These are phyloP conservation scores for Elasticomyces elasticus DNA, from an alignment of 495 filamentous ascomycete genomes.

Conservation along the genomic window DNA sequence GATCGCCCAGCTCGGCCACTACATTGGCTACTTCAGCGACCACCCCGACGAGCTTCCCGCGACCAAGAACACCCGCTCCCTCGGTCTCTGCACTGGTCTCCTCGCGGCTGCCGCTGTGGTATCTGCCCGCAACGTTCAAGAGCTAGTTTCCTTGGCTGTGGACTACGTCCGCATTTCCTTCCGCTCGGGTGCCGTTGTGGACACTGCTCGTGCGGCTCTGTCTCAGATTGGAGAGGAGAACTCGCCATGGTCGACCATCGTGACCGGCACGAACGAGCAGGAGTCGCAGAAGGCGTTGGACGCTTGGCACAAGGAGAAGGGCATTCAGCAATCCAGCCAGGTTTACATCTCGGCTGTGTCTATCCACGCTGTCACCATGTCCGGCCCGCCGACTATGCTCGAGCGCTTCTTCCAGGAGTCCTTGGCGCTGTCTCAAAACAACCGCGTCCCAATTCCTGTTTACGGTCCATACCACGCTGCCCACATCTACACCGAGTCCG, in stretches of 20 bases:
- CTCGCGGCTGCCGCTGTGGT: conserved; percentile 64
- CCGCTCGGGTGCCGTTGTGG: conserved; percentile 54
- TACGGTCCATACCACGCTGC: conserved; percentile 73
- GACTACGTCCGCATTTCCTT: conserved; percentile 66
- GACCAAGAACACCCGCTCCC: conserved; percentile 38
- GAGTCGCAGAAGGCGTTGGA: conserved; percentile 38
- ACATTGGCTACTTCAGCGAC: conserved; percentile 57
- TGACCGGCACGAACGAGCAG: conserved; percentile 37
- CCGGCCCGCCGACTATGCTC: conserved; percentile 62
- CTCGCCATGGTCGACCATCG: conserved; percentile 48
- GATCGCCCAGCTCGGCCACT: conserved; percentile 62
- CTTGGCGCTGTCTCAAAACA: conserved; percentile 43
- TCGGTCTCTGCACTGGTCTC: conserved; percentile 63
- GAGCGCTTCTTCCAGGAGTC: conserved; percentile 45
- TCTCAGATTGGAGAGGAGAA: conserved; percentile 40
- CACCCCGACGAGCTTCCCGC: conserved; percentile 38
- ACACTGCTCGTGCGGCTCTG: conserved; percentile 40
- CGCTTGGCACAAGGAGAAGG: conserved; percentile 47
- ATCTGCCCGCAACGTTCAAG: conserved; percentile 54
- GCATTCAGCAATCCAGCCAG: conserved; percentile 48
- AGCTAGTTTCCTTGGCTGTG: conserved; percentile 57
- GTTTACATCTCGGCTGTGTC: conserved; percentile 70
- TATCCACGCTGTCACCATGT: conserved; percentile 60
- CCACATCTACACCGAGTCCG: conserved; percentile 54
- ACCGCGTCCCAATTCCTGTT: conserved; percentile 56